These are phyloP conservation scores for Cucumis sativus DNA, from an alignment of 306 rosid species.

Conservation along the genomic window Cucumber_9930_V3 NC_026661.2:1135501-1136000, in stretches of 20 bases:
- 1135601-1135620: constrained; percentile 67
- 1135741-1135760: constrained; percentile 91
- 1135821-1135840: constrained; percentile 89
- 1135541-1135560: constrained; percentile 86
- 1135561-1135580: constrained; percentile 64
- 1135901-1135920: constrained; percentile 94
- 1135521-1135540: constrained; percentile 97
- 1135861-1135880: constrained; percentile 59
- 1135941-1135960: constrained; percentile 83
- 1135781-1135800: constrained; percentile 67
- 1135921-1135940: constrained; percentile 96
- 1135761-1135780: constrained; percentile 89
- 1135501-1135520: constrained; percentile 88
- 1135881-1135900: constrained; percentile 94
- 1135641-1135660: constrained; percentile 76
- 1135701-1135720: constrained; percentile 92
- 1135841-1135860: constrained; percentile 62
- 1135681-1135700: constrained; percentile 81
- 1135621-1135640: constrained; percentile 77
- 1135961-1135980: constrained; percentile 55
- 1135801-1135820: constrained; percentile 69
- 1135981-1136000: constrained; percentile 45
- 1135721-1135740: constrained; percentile 78
- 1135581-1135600: constrained; percentile 53
- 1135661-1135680: constrained; percentile 89